These are phyloP conservation scores for Euphorbia tirucalli DNA, from an alignment of 345 rosid genomes.

Conservation along the genomic window DNA sequence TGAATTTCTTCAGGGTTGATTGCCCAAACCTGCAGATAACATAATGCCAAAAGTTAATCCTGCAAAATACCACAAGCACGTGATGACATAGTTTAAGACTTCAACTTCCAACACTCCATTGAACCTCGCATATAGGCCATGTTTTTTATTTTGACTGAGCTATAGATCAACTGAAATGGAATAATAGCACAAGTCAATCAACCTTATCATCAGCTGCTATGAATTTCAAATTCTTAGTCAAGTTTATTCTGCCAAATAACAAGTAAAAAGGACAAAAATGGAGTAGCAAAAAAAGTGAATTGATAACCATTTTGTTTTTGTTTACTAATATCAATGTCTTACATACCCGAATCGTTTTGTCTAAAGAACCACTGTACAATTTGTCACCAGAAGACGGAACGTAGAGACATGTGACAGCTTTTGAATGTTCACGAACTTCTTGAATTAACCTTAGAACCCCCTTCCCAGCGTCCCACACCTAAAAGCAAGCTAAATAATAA, in stretches of 20 bases:
- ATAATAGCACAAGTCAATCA: too few relatives aligned
- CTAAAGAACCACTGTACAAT: conserved; percentile 62
- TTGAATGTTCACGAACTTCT: conserved; percentile 55
- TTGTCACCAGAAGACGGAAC: conserved; percentile 48
- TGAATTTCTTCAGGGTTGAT: conserved; percentile 51
- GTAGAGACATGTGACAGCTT: conserved; percentile 56
- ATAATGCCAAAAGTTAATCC: background rate
- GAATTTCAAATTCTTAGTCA: too few relatives aligned
- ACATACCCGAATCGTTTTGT: conserved; percentile 62
- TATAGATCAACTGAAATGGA: too few relatives aligned
- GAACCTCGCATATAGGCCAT: too few relatives aligned
- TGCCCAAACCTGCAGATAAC: conserved; percentile 47
- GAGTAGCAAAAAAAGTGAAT: too few relatives aligned
- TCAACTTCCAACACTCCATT: too few relatives aligned
- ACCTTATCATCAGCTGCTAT: too few relatives aligned
- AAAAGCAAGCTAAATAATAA: background rate
- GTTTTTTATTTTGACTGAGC: too few relatives aligned
- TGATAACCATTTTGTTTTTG: background rate
- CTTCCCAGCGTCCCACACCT: conserved; percentile 63
- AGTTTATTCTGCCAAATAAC: too few relatives aligned
- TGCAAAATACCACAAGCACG: background rate
- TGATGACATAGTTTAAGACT: background rate
- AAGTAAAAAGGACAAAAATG: too few relatives aligned
- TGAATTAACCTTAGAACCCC: conserved; percentile 42
- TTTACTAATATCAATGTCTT: background rate